Evolutionary conservation across 495 filamentous ascomycete species (phyloP), one percentile per base, ranked within the genome.

Genomic region (Cercophora newfieldiana): DNA sequence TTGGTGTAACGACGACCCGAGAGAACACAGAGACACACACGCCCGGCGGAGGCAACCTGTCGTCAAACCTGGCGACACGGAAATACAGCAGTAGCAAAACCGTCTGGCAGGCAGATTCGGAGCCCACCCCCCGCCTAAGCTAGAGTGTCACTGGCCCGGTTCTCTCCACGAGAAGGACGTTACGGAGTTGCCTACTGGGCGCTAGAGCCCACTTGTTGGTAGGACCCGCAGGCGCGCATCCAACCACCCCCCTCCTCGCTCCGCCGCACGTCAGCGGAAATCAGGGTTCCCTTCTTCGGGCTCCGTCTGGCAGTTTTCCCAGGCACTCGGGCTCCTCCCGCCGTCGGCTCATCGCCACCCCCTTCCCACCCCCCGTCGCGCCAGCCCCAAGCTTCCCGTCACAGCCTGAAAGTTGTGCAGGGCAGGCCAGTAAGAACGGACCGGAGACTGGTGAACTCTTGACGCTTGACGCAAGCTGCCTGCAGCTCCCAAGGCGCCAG

Each of bases 361-460:
- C 62, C 58, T 61, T 18, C 59, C 28, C 44, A 28, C 37, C 49
- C 59, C 51, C 30, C 64, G 28, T 68, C 24, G 51, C 61, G 47
- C 72, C 69, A 73, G 68, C 72, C 71, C 72, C 75, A 74, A 74
- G 66, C 74, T 71, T 73, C 77, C 76, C 77, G 78, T 79, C 75
- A 76, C 80, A 79, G 75, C 79, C 80, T 78, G 77, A 81, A 79
- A 68, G 69, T 77, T 72, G 72, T 78, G 74, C 77, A 78, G 75
- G 76, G 70, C 37, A 72, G 74, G 68, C 72, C 74, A 73, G 77
- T 80, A 74, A 77, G 74, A 77, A 69, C 72, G 75, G 71, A 72
- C 72, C 73, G 72, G 71, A 72, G 69, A 78, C 77, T 73, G 74
- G 63, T 19, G 69, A 77, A 68, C 68, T 62, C 55, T 68, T 64